A percentile compares a stretch with the other conserved stretches of the same genome.
Conservation (phyloP, 305 asterid genomes). For the Ilex paraguariensis region DNA sequence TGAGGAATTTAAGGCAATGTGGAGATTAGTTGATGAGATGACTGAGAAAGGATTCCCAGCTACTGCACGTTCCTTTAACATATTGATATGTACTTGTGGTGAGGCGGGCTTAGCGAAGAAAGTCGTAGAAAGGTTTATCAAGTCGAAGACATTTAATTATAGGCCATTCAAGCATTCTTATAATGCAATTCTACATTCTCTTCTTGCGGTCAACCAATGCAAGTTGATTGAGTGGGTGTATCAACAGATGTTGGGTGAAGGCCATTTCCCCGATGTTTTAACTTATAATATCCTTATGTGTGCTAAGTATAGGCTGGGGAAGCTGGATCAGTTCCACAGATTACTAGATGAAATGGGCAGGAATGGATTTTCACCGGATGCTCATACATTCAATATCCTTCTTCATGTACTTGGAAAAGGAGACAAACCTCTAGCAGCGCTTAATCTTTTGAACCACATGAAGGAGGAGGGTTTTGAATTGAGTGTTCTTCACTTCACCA, state of each 20-base stretch:
- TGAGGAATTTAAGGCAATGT: slow-evolving; percentile 83
- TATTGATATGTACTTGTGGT: slow-evolving; percentile 79
- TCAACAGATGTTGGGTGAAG: slow-evolving; percentile 65
- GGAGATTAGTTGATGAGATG: slow-evolving; percentile 86
- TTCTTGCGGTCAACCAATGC: slow-evolving; percentile 55
- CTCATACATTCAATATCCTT: slow-evolving; percentile 76
- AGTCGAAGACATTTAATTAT: slow-evolving; percentile 65
- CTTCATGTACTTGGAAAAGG: slow-evolving; percentile 81
- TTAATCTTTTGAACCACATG: slow-evolving; percentile 89
- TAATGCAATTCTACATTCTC: slow-evolving; percentile 74
- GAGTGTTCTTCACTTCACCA: slow-evolving; percentile 76
- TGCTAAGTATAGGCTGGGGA: slow-evolving; percentile 77
- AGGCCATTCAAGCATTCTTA: slow-evolving; percentile 76
- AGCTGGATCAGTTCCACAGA: slow-evolving; percentile 65
- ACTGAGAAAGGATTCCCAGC: slow-evolving; percentile 64
- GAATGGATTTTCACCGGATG: slow-evolving; percentile 73
- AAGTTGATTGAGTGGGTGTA: slow-evolving; percentile 91
- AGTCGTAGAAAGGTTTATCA: slow-evolving; percentile 80
- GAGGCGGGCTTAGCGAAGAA: slow-evolving; percentile 86
- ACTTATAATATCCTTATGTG: slow-evolving; percentile 81
- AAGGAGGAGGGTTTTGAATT: slow-evolving; percentile 66
- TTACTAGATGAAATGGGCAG: slow-evolving; percentile 79
- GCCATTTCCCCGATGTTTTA: slow-evolving; percentile 72
- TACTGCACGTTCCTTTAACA: slow-evolving; percentile 80
- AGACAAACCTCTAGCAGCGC: slow-evolving; percentile 75